Evolutionary conservation across 768 basidiomycete species (phyloP).

Genomic region (Pisolithus marmoratus): DNA sequence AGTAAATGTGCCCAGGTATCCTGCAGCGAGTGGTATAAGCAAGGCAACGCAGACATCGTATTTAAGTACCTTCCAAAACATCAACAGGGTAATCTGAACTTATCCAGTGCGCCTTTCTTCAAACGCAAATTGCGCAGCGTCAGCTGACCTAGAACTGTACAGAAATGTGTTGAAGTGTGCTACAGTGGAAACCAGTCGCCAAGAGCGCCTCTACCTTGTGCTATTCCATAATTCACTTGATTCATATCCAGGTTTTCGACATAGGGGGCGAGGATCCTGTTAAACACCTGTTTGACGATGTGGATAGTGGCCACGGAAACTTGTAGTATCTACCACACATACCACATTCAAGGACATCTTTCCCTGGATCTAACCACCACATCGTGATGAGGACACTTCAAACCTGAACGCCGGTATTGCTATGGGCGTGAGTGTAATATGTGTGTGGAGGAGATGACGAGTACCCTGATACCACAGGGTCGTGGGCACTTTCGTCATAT

Average conservation of each 20-base stretch:
- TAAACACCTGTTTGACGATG: conserved; percentile 54
- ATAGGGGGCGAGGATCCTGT: conserved; percentile 89
- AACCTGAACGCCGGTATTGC: neutral
- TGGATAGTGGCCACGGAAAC: neutral
- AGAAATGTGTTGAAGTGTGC: conserved; percentile 6
- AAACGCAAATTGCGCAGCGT: conserved; percentile 77
- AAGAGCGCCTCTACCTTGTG: conserved; percentile 51
- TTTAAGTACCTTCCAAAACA: conserved; percentile 73
- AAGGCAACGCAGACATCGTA: neutral
- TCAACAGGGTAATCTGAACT: conserved; percentile 94
- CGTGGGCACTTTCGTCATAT: conserved; percentile 20
- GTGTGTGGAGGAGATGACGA: neutral
- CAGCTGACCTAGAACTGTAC: conserved; percentile 51
- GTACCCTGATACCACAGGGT: neutral
- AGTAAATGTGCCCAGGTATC: conserved; percentile 81
- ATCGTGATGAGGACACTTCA: conserved; percentile 32
- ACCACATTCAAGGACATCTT: conserved; percentile 80
- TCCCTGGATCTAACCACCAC: conserved; percentile 89
- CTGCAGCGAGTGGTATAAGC: conserved; percentile 31
- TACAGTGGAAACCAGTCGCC: neutral
- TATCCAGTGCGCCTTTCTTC: conserved; percentile 91
- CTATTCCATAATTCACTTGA: conserved; percentile 91
- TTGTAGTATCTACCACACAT: conserved; percentile 21
- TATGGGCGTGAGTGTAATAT: neutral
- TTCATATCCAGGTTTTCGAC: conserved; percentile 94